These are phyloP conservation scores for Colletotrichum australisinense DNA, from an alignment of 2,329 filamentous ascomycete species.

Conservation along the genomic window DNA sequence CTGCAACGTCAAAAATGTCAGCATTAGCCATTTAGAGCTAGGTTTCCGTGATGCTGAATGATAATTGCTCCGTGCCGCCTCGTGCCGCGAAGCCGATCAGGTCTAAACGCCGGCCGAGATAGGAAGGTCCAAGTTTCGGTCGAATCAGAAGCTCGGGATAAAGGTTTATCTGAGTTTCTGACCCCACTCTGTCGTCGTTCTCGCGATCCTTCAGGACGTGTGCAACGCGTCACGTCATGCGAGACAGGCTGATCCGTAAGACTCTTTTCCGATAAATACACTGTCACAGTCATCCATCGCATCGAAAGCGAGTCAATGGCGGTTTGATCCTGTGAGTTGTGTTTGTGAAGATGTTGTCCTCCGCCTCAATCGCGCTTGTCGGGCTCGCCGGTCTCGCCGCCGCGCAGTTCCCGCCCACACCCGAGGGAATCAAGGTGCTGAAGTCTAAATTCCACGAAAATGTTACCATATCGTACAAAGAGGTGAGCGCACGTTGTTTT, in stretches of 20 bases:
- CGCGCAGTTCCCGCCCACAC: constrained; percentile 46
- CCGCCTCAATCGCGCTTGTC: constrained; percentile 33
- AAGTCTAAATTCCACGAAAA: constrained; percentile 68
- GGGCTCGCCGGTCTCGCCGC: constrained; percentile 38
- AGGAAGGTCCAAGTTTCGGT: constrained; percentile 17
- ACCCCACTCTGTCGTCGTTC: constrained; percentile 1
- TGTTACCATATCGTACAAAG: constrained; percentile 72
- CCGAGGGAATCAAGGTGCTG: constrained; percentile 57
- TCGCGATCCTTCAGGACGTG: constrained; percentile 13
- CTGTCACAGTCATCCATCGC: too few species aligned
- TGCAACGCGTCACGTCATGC: constrained; percentile 16
- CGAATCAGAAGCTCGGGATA: constrained; percentile 8
- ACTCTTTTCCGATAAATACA: neutral
- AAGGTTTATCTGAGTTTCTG: neutral
- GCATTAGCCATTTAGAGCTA: neutral
- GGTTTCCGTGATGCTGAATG: neutral
- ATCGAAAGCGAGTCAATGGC: too few species aligned
- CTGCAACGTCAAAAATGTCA: neutral
- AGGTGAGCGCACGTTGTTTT: constrained; percentile 46
- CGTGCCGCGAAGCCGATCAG: constrained; percentile 1
- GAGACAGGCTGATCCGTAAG: neutral
- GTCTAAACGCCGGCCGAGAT: neutral
- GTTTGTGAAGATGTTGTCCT: neutral
- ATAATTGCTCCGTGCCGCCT: neutral
- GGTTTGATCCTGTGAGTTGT: too few species aligned